Conservation (phyloP, 257 asterid species). For the Haberlea rhodopensis region DNA sequence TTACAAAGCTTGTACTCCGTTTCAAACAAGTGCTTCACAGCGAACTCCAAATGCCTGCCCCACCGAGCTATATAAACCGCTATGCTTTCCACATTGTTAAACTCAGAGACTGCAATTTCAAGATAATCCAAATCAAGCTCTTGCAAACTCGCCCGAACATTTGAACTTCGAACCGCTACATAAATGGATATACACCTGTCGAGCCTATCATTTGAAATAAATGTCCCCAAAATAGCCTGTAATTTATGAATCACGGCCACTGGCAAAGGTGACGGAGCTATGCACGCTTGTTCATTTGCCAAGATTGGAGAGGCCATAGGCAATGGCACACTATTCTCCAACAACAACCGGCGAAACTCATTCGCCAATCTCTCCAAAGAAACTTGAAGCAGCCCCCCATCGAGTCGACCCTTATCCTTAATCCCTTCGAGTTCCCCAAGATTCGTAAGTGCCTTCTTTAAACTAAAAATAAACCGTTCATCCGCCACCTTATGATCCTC, state of each 20-base stretch:
- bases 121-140: conserved; percentile 87
- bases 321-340: conserved; percentile 56
- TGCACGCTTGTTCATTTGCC: conserved; percentile 58
- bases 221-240: conserved; percentile 73
- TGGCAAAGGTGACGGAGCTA: conserved; percentile 71
- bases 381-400: conserved; percentile 74
- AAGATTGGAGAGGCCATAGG: conserved; percentile 57
- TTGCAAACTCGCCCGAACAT: conserved; percentile 70
- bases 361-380: conserved; percentile 64
- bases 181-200: conserved; percentile 71
- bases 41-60: no score
- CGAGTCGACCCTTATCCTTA: conserved; percentile 63
- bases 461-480: conserved; percentile 49
- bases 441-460: conserved; percentile 47
- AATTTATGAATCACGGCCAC: conserved; percentile 66
- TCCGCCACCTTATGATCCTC: conserved; percentile 84
- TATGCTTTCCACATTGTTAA: conserved; percentile 72
- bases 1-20: conserved; percentile 73
- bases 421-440: conserved; percentile 53
- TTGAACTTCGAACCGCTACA: conserved; percentile 68
- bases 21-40: conserved; percentile 80
- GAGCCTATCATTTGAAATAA: conserved; percentile 53
- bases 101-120: conserved; percentile 74
- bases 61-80: conserved; percentile 71
- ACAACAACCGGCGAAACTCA: conserved; percentile 57